phyloP scores from a whole-genome alignment of 345 rosid genomes.

The Passiflora organensis region DNA sequence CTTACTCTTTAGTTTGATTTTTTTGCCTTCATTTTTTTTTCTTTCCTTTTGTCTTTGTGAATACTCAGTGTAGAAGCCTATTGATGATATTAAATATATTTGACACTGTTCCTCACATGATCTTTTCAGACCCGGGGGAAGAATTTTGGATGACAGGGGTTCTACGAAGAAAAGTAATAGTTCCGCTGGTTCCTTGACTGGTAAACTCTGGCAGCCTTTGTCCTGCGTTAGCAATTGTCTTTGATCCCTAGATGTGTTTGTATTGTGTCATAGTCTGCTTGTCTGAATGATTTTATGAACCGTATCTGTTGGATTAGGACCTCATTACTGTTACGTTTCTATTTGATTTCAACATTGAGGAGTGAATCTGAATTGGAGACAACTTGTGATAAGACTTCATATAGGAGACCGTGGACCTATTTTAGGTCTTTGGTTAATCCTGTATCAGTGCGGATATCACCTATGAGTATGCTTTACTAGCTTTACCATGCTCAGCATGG shows the following conservation, averaged over 20 bases:
- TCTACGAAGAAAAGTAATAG: slow-evolving; percentile 58
- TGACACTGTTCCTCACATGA: neutral
- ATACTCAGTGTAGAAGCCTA: neutral
- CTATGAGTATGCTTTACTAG: too few relatives aligned
- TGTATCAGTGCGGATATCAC: too few relatives aligned
- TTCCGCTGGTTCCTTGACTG: slow-evolving; percentile 49
- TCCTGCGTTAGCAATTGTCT: neutral
- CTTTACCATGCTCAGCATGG: too few relatives aligned
- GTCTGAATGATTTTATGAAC: too few relatives aligned
- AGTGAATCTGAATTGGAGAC: too few relatives aligned
- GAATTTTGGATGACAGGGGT: slow-evolving; percentile 48
- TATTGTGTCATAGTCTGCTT: neutral
- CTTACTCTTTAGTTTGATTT: neutral
- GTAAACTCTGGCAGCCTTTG: slow-evolving; percentile 27
- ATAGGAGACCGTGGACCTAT: too few relatives aligned
- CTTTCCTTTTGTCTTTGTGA: neutral
- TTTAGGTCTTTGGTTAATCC: too few relatives aligned
- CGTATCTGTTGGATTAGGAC: too few relatives aligned
- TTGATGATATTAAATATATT: slow-evolving; percentile 1
- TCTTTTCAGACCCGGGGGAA: slow-evolving; percentile 60
- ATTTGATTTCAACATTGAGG: too few relatives aligned
- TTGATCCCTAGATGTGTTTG: neutral
- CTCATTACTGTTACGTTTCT: too few relatives aligned
- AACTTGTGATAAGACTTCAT: too few relatives aligned
- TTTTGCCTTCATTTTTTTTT: neutral